Evolutionary conservation across 306 rosid genomes (phyloP).

Genomic region (Vigna unguiculata): DNA sequence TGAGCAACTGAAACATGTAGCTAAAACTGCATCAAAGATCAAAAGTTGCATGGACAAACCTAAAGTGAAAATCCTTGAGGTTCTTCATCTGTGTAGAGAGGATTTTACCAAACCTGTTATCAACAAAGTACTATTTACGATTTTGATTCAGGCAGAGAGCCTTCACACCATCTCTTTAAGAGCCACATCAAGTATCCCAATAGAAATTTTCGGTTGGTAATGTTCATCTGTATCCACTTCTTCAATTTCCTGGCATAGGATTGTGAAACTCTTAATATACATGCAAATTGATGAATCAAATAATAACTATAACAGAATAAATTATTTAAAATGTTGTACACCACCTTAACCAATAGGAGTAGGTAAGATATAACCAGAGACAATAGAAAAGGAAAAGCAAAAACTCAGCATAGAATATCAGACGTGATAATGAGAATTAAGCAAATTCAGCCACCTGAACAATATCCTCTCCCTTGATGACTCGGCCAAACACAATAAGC

Average conservation of each 20-base stretch:
- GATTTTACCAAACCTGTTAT: constrained; percentile 15
- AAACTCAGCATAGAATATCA: constrained; percentile 1
- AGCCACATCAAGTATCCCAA: constrained; percentile 61
- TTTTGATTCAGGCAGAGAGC: constrained; percentile 6
- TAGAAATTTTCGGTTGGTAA: constrained; percentile 68
- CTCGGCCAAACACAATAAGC: constrained; percentile 83
- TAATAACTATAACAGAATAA: background rate
- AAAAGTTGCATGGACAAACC: background rate
- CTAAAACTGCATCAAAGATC: constrained; percentile 22
- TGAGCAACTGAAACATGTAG: background rate
- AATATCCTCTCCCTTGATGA: constrained; percentile 84
- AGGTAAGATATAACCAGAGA: background rate
- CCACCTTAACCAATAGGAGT: background rate
- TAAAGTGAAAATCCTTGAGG: constrained; percentile 2
- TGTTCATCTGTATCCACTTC: constrained; percentile 90
- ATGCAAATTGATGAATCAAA: constrained; percentile 4
- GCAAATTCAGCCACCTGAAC: constrained; percentile 71
- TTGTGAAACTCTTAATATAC: no score
- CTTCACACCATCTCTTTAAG: constrained; percentile 61
- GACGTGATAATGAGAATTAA: background rate
- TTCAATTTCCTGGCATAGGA: constrained; percentile 57
- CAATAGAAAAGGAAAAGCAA: background rate
- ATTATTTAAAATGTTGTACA: background rate
- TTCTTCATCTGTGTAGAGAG: background rate
- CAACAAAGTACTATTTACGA: background rate